Conservation (phyloP, 2,329 filamentous ascomycete genomes). For the Phialocephala sp. region DNA sequence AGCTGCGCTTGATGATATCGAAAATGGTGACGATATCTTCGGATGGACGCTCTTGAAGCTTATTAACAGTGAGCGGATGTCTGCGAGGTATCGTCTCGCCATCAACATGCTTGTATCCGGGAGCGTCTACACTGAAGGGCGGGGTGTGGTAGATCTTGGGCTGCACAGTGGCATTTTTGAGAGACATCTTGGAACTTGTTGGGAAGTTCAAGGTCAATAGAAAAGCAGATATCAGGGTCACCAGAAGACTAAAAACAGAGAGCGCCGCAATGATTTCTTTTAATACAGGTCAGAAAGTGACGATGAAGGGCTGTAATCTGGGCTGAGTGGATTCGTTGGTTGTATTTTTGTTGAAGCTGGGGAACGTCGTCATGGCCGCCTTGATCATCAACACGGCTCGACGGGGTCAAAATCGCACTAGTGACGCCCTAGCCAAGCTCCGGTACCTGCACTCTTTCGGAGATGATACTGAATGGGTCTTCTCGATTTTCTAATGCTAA, state of each 20-base stretch:
- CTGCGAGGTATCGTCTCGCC: constrained; percentile 75
- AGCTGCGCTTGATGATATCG: constrained; percentile 74
- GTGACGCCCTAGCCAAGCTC: neutral
- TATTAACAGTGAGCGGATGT: constrained; percentile 61
- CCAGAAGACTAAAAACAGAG: constrained; percentile 10
- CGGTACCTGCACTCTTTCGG: constrained; percentile 7
- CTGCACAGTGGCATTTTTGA: constrained; percentile 41
- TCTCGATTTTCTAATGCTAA: neutral
- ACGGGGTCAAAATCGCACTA: neutral
- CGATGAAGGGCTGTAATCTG: neutral
- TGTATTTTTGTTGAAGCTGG: constrained; percentile 13
- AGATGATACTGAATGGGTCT: neutral
- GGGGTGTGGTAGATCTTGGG: constrained; percentile 43
- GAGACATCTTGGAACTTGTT: constrained; percentile 38
- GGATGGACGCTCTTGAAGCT: constrained; percentile 58
- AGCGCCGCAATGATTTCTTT: neutral
- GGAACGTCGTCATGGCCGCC: constrained; percentile 10
- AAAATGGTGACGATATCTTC: constrained; percentile 71
- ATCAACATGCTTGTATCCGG: constrained; percentile 61
- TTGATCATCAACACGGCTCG: neutral
- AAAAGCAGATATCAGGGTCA: constrained; percentile 10
- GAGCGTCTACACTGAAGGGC: constrained; percentile 66
- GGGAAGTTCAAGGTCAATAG: constrained; percentile 20
- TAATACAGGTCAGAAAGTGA: neutral
- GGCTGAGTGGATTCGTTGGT: neutral